Base-by-base conservation (phyloP, 2,329 filamentous ascomycete species). In the Penicillium digitatum region DNA sequence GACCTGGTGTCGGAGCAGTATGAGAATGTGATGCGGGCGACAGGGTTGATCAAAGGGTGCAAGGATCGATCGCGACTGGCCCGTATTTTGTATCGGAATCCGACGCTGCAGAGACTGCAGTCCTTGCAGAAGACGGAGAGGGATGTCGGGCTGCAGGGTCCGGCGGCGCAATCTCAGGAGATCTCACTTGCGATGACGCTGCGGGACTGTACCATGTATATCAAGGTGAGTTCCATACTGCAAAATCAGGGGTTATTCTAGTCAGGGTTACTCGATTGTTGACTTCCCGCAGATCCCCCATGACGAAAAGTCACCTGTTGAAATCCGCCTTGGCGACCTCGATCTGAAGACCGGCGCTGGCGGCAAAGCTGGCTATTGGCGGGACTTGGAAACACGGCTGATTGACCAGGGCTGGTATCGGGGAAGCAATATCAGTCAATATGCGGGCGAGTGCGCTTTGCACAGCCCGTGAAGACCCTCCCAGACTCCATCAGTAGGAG, bases 101-200 rank as follows among this genome's bases (percentile, higher is more conserved):
- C 59, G 26, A 72, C 68, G 3, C 60, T 74, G 18, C 63, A 71
- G 20, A 73, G 68, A 42, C 64, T 76, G 18, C 63, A 69, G 14
- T 62, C 66, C 3, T 65, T 69, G 44, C 73, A 76, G 57, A 68
- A 60, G 27, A 58, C 57, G 22, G 64, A 72, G 65, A 67, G 65
- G 37, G 66, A 70, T 20, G 69, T 73, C 4, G 72, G 73, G 1
- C 55, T 74, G 7, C 54, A 66, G 24, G 74, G 75, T 3, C 70
- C 73, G 9, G 62, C 68, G 18, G 59, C 67, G n/a, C 60, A 70
- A 44, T 70, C 71, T 32, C 68, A 65, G 11, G 75, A 81, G 27
- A 85, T 88, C 57, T 80, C 82, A 12, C 76, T 89, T 7, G 87
- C 88, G 53, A 93, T 93, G 89, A 92, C 89, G 3, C 71, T 94